Evolutionary conservation across 2,329 filamentous ascomycete species (phyloP).

Genomic region (Monilinia fructicola): DNA sequence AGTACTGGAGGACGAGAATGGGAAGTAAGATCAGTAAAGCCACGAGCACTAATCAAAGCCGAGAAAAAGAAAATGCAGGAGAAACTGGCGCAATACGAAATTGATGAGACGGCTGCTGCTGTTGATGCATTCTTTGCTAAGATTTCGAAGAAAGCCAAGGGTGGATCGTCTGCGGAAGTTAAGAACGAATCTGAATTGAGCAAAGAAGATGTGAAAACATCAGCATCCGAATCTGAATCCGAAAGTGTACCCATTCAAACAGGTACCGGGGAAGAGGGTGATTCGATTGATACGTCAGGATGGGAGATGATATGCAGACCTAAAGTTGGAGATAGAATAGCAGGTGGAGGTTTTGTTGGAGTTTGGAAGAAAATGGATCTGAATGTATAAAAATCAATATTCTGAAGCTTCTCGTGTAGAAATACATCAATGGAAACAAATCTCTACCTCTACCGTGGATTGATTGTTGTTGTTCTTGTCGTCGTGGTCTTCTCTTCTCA

Average conservation of each 20-base stretch:
- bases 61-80: slow-evolving; percentile 18
- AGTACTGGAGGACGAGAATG: slow-evolving; percentile 57
- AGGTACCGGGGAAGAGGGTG: not conserved
- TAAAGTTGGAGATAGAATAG: slow-evolving; percentile 48
- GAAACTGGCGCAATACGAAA: not conserved
- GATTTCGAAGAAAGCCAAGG: not conserved
- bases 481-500: no score
- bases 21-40: slow-evolving; percentile 56
- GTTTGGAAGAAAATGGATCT: slow-evolving; percentile 41
- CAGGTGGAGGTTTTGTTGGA: slow-evolving; percentile 53
- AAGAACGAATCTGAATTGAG: not conserved
- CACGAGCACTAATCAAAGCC: slow-evolving; percentile 35
- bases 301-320: slow-evolving; percentile 53
- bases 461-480: no score
- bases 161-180: not conserved
- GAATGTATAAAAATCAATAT: not conserved
- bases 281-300: slow-evolving; percentile 30
- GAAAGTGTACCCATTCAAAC: slow-evolving; percentile 2
- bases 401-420: not conserved
- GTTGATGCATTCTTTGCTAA: not conserved
- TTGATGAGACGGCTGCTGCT: not conserved
- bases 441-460: no score
- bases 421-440: not conserved
- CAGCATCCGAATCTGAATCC: not conserved
- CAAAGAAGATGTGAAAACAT: slow-evolving; percentile 4